Evolutionary conservation across 768 basidiomycete species (phyloP), one percentile per base, ranked within the genome.

Genomic region (Obba rivulosa): DNA sequence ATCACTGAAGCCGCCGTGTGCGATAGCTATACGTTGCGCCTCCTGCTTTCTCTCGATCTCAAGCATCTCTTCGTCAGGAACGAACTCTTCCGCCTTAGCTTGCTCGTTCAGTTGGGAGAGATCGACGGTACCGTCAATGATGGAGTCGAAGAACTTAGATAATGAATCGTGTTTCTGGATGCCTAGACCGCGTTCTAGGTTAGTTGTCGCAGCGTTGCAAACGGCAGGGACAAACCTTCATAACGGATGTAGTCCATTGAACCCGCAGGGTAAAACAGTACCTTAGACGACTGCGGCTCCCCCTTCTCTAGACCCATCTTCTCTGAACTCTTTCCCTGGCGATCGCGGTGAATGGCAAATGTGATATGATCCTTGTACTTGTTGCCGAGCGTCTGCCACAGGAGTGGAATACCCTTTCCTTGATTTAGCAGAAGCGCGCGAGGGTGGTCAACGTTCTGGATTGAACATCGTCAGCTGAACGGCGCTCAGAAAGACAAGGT

Each of bases 361-460:
- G 69, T 72, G 9, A 92, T 69, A 53, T 79, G 68, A 38, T 78
- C 79, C 48, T 72, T 61, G 67, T 82, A 91, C 54, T 81, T 85
- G 61, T 88, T 87, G 20, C 76, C 79, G 22, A 92, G 75, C 18
- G 86, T 81, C 56, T 84, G 79, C 90, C 89, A 92, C 35, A 92
- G 70, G 10, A 92, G 66, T 1, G 90, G 91, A 39, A 80, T 79
- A 57, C 79, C 81, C 56, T 82, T 85, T 50, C 84, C 83, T 62
- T 89, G 83, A 59, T 85, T 87, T 48, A 87, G 65, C 13, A 89
- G 75, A 8, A 92, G 70, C 3, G 81, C 80, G 16, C 83, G 81
- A 23, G 75, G 71, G 52, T 73, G 65, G 41, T 71, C 69, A 38
- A 48, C 51, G 37, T 70, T 67, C 73, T 76, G 50, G 2, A 42